phyloP scores from a whole-genome alignment of 306 rosid species.

The Lupinus albus region DNA sequence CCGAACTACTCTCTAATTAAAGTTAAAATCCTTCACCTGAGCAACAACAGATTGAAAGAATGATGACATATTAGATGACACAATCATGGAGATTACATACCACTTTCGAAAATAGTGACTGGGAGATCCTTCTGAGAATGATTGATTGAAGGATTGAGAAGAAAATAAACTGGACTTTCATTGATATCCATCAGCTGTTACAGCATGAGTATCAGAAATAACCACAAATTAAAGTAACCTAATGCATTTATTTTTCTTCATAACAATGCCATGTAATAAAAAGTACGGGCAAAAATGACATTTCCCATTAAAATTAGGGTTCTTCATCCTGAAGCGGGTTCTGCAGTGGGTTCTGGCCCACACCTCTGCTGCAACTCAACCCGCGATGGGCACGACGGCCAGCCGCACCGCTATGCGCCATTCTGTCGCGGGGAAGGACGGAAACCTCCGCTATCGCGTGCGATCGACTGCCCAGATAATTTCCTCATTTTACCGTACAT shows the following conservation, averaged over 20 bases:
- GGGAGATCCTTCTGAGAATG: slow-evolving; percentile 97
- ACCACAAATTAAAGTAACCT: slow-evolving; percentile 35
- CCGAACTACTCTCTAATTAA: background rate
- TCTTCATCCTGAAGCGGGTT: too few species aligned
- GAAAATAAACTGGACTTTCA: slow-evolving; percentile 93
- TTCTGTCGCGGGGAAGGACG: too few species aligned
- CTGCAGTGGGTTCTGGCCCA: too few species aligned
- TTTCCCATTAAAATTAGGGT: too few species aligned
- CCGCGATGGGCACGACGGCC: too few species aligned
- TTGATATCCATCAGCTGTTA: slow-evolving; percentile 92
- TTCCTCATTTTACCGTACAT: too few species aligned
- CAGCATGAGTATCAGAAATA: slow-evolving; percentile 26
- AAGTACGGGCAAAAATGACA: too few species aligned
- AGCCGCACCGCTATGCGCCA: too few species aligned
- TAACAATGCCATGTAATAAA: too few species aligned
- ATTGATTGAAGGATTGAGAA: slow-evolving; percentile 83
- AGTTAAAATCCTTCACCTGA: background rate
- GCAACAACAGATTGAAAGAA: slow-evolving; percentile 33
- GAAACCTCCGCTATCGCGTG: too few species aligned
- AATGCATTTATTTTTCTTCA: slow-evolving; percentile 18
- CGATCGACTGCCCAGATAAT: too few species aligned
- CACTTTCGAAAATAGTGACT: slow-evolving; percentile 84
- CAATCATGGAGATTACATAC: slow-evolving; percentile 47
- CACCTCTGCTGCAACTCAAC: too few species aligned
- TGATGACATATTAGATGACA: slow-evolving; percentile 26